Percentiles rank a stretch among this genome's conserved stretches.
These are phyloP conservation scores for Aspergillus hiratsukae DNA, from an alignment of 2,329 filamentous ascomycete species.

Conservation along the genomic window DNA sequence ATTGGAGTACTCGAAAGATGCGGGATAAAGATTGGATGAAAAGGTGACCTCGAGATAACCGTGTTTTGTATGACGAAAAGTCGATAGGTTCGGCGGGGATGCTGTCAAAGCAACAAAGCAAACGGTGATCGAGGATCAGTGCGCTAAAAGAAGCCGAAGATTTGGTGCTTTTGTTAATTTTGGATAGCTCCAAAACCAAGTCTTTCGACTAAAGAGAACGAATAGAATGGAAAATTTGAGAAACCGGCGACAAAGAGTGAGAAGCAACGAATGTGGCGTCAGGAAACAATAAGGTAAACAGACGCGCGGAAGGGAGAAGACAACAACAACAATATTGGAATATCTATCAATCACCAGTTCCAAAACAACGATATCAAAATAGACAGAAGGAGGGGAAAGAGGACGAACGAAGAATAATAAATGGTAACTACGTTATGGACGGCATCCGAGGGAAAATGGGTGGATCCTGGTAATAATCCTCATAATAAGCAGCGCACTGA, in stretches of 20 bases:
- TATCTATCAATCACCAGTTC: neutral
- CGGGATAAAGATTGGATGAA: neutral
- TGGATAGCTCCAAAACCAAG: conserved; percentile 1
- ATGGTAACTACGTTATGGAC: neutral
- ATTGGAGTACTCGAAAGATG: neutral
- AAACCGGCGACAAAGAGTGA: neutral
- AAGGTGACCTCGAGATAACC: neutral
- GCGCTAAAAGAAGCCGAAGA: neutral
- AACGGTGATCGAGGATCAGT: neutral
- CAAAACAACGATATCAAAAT: neutral
- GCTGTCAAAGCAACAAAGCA: neutral
- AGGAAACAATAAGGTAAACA: neutral
- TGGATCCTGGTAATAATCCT: neutral
- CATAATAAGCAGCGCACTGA: neutral
- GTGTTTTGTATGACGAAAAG: neutral
- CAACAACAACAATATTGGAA: neutral
- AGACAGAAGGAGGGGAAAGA: neutral
- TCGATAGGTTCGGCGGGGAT: neutral
- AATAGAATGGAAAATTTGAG: neutral
- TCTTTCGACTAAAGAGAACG: neutral
- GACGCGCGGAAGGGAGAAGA: neutral
- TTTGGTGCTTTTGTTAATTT: neutral
- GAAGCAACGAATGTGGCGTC: neutral
- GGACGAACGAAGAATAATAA: neutral
- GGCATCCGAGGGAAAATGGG: neutral